These are phyloP conservation scores for Austroboletus eburneus DNA, from an alignment of 768 basidiomycete genomes.

Conservation along the genomic window DNA sequence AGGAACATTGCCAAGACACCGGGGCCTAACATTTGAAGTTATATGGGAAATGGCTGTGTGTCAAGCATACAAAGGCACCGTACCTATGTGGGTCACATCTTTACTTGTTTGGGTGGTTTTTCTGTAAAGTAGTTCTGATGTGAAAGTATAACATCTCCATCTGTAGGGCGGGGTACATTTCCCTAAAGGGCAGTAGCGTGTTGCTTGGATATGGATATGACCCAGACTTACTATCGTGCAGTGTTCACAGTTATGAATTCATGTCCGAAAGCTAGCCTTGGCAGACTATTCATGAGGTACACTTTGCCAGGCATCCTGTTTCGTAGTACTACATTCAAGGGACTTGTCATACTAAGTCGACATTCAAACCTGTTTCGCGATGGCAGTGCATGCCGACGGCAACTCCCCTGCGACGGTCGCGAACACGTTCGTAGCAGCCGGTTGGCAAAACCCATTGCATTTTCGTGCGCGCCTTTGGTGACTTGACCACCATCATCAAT, in stretches of 20 bases:
- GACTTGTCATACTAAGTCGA: too few relatives aligned
- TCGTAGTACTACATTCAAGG: too few relatives aligned
- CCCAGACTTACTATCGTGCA: too few relatives aligned
- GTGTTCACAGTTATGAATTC: too few relatives aligned
- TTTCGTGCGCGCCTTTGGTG: not conserved
- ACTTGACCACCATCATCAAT: too few relatives aligned
- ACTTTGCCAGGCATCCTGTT: too few relatives aligned
- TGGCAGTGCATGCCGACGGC: conserved; percentile 3
- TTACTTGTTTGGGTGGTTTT: not conserved
- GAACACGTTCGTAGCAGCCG: not conserved
- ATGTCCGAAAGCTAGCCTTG: conserved; percentile 5
- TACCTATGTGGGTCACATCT: not conserved
- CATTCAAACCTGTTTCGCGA: not conserved
- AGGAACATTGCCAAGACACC: conserved; percentile 10
- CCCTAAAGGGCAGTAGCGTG: too few relatives aligned
- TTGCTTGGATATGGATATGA: too few relatives aligned
- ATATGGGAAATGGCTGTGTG: conserved; percentile 6
- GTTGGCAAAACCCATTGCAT: not conserved
- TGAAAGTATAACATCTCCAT: not conserved
- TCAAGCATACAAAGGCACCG: not conserved
- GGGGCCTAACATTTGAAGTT: not conserved
- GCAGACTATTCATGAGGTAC: too few relatives aligned
- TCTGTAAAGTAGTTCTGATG: conserved; percentile 1
- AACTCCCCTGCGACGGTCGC: not conserved
- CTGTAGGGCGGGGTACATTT: too few relatives aligned